Conservation (phyloP, 2,329 filamentous ascomycete species). For the Pseudogymnoascus verrucosus region DNA sequence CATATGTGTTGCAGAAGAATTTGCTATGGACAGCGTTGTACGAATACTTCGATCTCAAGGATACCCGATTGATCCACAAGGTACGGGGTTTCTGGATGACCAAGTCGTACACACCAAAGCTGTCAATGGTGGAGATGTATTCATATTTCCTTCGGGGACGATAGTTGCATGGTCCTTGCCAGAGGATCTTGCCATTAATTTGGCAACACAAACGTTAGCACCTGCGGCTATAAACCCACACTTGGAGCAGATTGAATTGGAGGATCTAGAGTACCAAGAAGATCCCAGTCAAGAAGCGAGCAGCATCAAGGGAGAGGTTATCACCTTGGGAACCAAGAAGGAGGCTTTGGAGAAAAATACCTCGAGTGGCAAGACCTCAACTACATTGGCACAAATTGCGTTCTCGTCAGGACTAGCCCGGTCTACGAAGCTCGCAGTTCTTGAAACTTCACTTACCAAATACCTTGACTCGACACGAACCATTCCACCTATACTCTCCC, state of each 20-base stretch:
- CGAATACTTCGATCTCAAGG: conserved; percentile 50
- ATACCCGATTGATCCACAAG: conserved; percentile 54
- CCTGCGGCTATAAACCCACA: conserved; percentile 71
- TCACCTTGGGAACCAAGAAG: conserved; percentile 73
- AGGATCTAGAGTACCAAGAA: conserved; percentile 80
- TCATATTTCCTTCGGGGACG: conserved; percentile 91
- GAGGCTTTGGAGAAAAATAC: conserved; percentile 30
- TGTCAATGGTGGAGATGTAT: conserved; percentile 71
- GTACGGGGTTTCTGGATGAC: conserved; percentile 50
- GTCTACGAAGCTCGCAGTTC: conserved; percentile 85
- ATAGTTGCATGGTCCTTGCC: conserved; percentile 88
- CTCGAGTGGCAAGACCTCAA: conserved; percentile 35
- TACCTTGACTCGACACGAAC: conserved; percentile 83
- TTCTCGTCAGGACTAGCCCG: conserved; percentile 91
- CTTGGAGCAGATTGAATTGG: conserved; percentile 65
- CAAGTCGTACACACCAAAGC: conserved; percentile 57
- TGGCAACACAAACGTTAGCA: conserved; percentile 65
- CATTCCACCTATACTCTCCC: conserved; percentile 71
- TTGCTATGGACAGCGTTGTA: conserved; percentile 54
- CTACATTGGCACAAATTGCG: conserved; percentile 83
- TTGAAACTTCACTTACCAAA: conserved; percentile 71
- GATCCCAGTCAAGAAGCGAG: conserved; percentile 67
- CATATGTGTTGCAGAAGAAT: conserved; percentile 54
- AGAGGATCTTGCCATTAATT: conserved; percentile 59
- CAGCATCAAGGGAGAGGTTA: conserved; percentile 76